Evolutionary conservation across 768 basidiomycete genomes (phyloP).

Genomic region (Kwoniella pini): DNA sequence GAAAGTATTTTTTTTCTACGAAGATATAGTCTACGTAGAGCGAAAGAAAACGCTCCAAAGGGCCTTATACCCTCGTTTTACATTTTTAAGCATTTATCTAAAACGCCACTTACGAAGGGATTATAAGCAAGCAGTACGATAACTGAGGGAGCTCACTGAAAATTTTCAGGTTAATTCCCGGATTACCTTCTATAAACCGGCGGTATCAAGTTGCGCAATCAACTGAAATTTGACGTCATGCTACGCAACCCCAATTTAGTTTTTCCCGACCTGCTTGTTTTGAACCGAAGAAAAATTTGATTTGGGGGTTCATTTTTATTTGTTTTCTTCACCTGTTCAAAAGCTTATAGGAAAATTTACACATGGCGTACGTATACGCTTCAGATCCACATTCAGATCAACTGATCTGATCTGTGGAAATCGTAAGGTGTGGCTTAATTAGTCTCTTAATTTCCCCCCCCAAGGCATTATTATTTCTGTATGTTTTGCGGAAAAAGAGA

Average conservation of each 20-base stretch:
- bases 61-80: too few species aligned
- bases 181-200: background rate
- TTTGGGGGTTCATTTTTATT: background rate
- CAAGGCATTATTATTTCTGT: too few species aligned
- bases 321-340: background rate
- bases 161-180: slow-evolving; percentile 1
- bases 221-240: slow-evolving; percentile 1
- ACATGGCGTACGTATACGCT: background rate
- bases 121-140: background rate
- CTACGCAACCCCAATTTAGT: background rate
- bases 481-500: too few species aligned
- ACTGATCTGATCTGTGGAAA: background rate
- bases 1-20: too few species aligned
- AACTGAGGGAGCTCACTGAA: background rate
- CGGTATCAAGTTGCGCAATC: background rate
- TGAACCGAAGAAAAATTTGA: background rate
- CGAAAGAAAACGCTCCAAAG: too few species aligned
- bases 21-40: too few species aligned
- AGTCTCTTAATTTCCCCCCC: background rate
- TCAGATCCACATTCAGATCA: background rate
- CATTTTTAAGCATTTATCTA: too few species aligned
- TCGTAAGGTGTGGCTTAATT: background rate
- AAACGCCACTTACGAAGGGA: slow-evolving; percentile 3
- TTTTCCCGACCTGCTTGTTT: background rate
- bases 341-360: too few species aligned